Conservation (phyloP, 2,329 filamentous ascomycete species). For the Colletotrichum sp. region DNA sequence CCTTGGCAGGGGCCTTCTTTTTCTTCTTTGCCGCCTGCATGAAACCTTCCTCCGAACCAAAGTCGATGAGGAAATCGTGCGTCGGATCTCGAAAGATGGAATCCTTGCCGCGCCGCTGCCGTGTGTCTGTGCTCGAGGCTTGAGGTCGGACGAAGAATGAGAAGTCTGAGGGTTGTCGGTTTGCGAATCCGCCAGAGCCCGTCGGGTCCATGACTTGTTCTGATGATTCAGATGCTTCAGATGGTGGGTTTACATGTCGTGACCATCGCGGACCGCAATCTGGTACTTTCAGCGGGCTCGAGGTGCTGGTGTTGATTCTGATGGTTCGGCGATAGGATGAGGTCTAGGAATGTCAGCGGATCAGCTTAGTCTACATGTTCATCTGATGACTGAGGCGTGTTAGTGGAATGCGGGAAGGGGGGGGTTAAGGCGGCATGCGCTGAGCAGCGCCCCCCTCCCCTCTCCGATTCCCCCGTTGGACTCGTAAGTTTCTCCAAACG, state of each 20-base stretch:
- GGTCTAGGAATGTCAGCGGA: constrained; percentile 15
- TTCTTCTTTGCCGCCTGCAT: constrained; percentile 61
- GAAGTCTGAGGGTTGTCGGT: constrained; percentile 25
- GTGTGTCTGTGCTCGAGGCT: constrained; percentile 23
- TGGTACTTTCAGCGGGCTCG: constrained; percentile 32
- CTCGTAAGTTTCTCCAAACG: background rate
- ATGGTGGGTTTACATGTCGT: constrained; percentile 27
- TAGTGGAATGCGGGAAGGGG: constrained; percentile 2
- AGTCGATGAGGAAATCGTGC: constrained; percentile 56
- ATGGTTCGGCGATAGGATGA: constrained; percentile 1
- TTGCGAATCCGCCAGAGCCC: constrained; percentile 34
- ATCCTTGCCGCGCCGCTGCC: constrained; percentile 27
- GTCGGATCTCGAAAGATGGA: constrained; percentile 52
- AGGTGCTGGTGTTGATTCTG: background rate
- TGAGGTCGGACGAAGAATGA: constrained; percentile 25
- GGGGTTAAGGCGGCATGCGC: background rate
- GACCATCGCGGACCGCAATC: constrained; percentile 41
- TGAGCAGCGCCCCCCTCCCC: background rate
- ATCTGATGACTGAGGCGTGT: constrained; percentile 5
- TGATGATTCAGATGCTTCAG: constrained; percentile 24
- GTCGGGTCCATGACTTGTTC: constrained; percentile 33
- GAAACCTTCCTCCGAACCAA: constrained; percentile 58
- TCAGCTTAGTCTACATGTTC: constrained; percentile 14
- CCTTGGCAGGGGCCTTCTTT: constrained; percentile 54
- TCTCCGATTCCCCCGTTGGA: background rate